Percentiles rank a stretch among this genome's conserved stretches.
Conservation (phyloP, 441 rosid species). For the California macrophylla region DNA sequence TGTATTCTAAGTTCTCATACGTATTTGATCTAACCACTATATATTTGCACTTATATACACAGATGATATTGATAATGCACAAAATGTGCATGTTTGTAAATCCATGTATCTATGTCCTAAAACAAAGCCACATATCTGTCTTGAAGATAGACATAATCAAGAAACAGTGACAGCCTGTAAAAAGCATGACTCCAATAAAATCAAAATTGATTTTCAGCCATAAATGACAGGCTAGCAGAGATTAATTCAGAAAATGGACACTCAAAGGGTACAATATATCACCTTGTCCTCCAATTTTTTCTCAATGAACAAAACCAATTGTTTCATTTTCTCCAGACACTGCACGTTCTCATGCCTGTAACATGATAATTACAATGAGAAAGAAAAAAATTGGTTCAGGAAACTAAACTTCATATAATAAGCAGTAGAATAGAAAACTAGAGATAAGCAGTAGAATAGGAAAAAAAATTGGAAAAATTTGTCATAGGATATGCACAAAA, state of each 20-base stretch:
- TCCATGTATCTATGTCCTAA: too few relatives aligned
- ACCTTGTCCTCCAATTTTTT: conserved; percentile 81
- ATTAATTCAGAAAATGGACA: not conserved
- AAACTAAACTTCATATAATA: not conserved
- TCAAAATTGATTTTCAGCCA: not conserved
- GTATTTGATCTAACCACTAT: too few relatives aligned
- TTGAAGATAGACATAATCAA: too few relatives aligned
- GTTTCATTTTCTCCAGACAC: conserved; percentile 80
- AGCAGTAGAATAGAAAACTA: not conserved
- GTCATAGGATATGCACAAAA: not conserved
- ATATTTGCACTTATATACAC: too few relatives aligned
- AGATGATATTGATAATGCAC: too few relatives aligned
- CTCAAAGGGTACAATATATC: conserved; percentile 15
- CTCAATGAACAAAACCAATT: conserved; percentile 70
- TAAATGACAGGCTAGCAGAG: not conserved
- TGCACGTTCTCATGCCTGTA: conserved; percentile 90
- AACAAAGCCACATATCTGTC: too few relatives aligned
- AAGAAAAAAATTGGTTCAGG: conserved; percentile 6
- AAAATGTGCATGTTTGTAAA: too few relatives aligned
- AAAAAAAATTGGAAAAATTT: not conserved
- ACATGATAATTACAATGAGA: conserved; percentile 26
- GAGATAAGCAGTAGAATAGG: too few relatives aligned
- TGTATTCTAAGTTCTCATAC: too few relatives aligned
- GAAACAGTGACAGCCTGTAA: too few relatives aligned
- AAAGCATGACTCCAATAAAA: not conserved